phyloP scores from a whole-genome alignment of 2,329 filamentous ascomycete genomes.

The Ophiostoma pallidulum region DNA sequence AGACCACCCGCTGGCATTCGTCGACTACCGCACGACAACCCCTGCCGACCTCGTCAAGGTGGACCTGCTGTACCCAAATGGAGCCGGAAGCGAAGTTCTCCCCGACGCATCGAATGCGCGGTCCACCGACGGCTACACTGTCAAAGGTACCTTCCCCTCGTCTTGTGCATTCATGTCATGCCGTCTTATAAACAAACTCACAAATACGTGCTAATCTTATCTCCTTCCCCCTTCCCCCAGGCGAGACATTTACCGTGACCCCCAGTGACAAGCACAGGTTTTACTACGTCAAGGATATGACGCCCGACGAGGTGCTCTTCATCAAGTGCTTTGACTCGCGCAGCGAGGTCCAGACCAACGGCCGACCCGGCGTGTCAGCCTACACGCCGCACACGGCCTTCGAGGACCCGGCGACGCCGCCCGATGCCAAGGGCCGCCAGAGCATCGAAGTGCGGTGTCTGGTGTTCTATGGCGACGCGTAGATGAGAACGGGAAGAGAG shows the following conservation, averaged over 20 bases:
- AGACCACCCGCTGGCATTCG: slow-evolving; percentile 55
- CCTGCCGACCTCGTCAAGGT: slow-evolving; percentile 50
- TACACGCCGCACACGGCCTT: slow-evolving; percentile 47
- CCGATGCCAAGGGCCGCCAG: slow-evolving; percentile 38
- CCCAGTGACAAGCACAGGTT: slow-evolving; percentile 50
- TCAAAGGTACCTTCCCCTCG: slow-evolving; percentile 26
- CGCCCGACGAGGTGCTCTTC: slow-evolving; percentile 37
- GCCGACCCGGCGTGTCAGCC: slow-evolving; percentile 34
- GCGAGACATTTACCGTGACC: slow-evolving; percentile 53
- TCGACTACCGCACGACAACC: slow-evolving; percentile 53
- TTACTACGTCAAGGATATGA: slow-evolving; percentile 61
- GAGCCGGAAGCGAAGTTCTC: slow-evolving; percentile 48
- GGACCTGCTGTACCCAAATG: slow-evolving; percentile 54
- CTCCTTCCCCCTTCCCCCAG: no score
- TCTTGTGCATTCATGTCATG: no score
- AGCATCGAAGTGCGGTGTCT: slow-evolving; percentile 57
- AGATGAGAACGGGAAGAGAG: no score
- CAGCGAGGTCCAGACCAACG: slow-evolving; percentile 27
- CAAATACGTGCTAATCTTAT: no score
- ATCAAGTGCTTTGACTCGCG: slow-evolving; percentile 47
- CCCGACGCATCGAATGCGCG: slow-evolving; percentile 35
- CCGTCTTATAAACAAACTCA: no score
- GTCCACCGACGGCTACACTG: slow-evolving; percentile 52
- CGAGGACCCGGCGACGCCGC: slow-evolving; percentile 42
- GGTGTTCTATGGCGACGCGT: slow-evolving; percentile 41